These are phyloP conservation scores for Scleroderma citrinum DNA, from an alignment of 768 basidiomycete genomes.

Conservation along the genomic window DNA sequence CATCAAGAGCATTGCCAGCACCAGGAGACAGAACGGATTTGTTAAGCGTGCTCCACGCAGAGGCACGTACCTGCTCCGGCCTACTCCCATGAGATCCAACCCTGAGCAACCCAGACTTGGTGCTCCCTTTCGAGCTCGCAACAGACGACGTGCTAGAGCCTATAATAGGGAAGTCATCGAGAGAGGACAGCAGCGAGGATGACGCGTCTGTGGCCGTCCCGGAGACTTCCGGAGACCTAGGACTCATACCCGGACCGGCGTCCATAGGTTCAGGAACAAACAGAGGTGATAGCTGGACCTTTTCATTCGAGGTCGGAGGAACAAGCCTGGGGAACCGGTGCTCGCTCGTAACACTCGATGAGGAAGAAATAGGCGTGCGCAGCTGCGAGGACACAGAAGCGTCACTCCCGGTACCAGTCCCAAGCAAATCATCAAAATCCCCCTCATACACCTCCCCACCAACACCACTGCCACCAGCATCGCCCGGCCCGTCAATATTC, in stretches of 20 bases:
- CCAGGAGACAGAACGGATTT: conserved; percentile 8
- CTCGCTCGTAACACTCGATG: conserved; percentile 14
- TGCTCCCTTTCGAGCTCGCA: conserved; percentile 13
- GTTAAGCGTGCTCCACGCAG: conserved; percentile 38
- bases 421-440: conserved; percentile 42
- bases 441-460: conserved; percentile 56
- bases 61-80: conserved; percentile 12
- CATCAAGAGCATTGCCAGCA: no score
- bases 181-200: conserved; percentile 14
- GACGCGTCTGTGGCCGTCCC: conserved; percentile 2
- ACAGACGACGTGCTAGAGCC: conserved; percentile 25
- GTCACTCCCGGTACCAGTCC: conserved; percentile 14
- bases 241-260: conserved; percentile 37
- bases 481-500: background rate
- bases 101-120: conserved; percentile 7
- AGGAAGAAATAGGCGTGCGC: conserved; percentile 9
- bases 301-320: conserved; percentile 36
- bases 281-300: conserved; percentile 51
- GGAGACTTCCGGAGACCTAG: conserved; percentile 2
- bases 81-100: conserved; percentile 4
- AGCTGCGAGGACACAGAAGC: conserved; percentile 17
- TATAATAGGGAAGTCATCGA: conserved; percentile 30
- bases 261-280: conserved; percentile 49
- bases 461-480: background rate
- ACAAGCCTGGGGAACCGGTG: conserved; percentile 26